Conservation (phyloP, 768 basidiomycete species). For the Rhizopogon sp. region DNA sequence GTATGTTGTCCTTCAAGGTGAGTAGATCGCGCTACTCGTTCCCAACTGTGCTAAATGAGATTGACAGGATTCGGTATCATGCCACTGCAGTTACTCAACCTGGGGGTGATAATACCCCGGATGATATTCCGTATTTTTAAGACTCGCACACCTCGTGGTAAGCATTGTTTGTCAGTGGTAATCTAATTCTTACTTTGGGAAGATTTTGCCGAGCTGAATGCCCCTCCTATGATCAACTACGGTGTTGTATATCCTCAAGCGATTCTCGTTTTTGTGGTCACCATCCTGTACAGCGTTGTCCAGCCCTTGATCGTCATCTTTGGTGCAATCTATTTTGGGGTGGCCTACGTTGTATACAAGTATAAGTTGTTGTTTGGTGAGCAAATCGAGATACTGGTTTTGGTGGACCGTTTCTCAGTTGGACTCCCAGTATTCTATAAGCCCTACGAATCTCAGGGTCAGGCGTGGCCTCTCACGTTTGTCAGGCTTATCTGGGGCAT, state of each 20-base stretch:
- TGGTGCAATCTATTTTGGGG: constrained; percentile 94
- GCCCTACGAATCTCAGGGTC: constrained; percentile 94
- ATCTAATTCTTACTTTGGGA: constrained; percentile 2
- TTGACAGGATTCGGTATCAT: constrained; percentile 79
- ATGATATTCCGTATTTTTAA: constrained; percentile 68
- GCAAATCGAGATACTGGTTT: constrained; percentile 19
- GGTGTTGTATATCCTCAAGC: constrained; percentile 97
- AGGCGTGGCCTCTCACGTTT: constrained; percentile 97
- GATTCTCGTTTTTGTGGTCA: constrained; percentile 93
- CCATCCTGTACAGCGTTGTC: constrained; percentile 90
- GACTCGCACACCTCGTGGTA: constrained; percentile 89
- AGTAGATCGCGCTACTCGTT: background rate
- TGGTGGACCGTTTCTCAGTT: background rate
- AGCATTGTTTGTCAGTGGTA: constrained; percentile 3
- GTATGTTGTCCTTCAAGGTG: constrained; percentile 82
- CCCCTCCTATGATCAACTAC: constrained; percentile 97
- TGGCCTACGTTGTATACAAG: constrained; percentile 95
- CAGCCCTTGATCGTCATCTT: constrained; percentile 95
- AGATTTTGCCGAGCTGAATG: constrained; percentile 97
- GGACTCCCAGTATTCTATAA: constrained; percentile 83
- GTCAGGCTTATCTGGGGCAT: constrained; percentile 89
- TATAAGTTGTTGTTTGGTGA: constrained; percentile 93
- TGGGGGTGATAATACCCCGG: constrained; percentile 83
- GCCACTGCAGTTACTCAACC: constrained; percentile 91
- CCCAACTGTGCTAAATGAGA: constrained; percentile 2